Conservation (phyloP, 1,284 basidiomycete species). For the Vanrija sp. region DNA sequence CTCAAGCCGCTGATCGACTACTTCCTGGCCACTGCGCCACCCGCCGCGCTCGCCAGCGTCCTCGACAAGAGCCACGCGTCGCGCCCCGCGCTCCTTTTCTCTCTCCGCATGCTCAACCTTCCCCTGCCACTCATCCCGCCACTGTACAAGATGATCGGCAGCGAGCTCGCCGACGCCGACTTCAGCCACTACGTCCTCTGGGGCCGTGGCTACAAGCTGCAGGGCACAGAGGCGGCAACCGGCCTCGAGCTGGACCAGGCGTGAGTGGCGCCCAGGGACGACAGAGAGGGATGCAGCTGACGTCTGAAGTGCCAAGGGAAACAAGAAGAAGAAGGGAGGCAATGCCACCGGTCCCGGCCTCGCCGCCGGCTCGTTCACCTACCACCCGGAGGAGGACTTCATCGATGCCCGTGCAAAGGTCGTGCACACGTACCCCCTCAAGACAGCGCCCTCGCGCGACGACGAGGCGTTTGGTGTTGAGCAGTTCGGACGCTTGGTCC, state of each 20-base stretch:
- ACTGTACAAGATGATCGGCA: conserved; percentile 78
- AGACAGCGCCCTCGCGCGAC: conserved; percentile 60
- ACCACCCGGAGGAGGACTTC: conserved; percentile 80
- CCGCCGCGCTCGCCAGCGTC: conserved; percentile 46
- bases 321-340: conserved; percentile 43
- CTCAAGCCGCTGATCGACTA: conserved; percentile 70
- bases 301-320: not conserved
- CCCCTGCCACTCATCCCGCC: conserved; percentile 84
- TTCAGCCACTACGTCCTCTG: conserved; percentile 46
- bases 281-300: not conserved
- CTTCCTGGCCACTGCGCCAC: conserved; percentile 53
- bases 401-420: conserved; percentile 65
- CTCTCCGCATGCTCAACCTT: conserved; percentile 86
- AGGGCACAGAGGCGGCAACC: conserved; percentile 40
- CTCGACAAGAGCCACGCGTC: conserved; percentile 39
- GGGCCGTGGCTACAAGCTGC: conserved; percentile 47
- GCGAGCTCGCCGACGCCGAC: conserved; percentile 63
- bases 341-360: conserved; percentile 29
- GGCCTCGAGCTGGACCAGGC: conserved; percentile 38
- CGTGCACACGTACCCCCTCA: conserved; percentile 63
- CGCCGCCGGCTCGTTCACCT: conserved; percentile 56
- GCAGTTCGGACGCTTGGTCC: conserved; percentile 68
- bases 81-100: conserved; percentile 74
- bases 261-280: conserved; percentile 8
- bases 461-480: conserved; percentile 76